These are phyloP conservation scores for Trichoderma gracile DNA, from an alignment of 2,329 filamentous ascomycete genomes.

Conservation along the genomic window DNA sequence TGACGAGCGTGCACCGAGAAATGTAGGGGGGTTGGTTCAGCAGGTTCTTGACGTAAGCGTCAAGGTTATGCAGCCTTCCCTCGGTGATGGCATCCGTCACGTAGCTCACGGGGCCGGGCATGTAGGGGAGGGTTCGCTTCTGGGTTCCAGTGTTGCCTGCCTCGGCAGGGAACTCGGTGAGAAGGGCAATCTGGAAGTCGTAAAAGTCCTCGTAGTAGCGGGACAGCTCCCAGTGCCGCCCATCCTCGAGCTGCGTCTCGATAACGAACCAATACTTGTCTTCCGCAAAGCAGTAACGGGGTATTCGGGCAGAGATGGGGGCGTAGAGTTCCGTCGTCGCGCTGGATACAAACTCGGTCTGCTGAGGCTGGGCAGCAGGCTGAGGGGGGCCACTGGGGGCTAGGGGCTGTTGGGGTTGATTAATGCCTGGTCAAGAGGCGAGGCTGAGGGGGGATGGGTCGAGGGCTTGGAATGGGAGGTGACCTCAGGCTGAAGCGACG, in stretches of 20 bases:
- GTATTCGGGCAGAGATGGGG: slow-evolving; percentile 81
- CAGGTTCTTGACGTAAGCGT: slow-evolving; percentile 93
- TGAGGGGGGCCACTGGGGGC: slow-evolving; percentile 31
- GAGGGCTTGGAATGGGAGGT: background rate
- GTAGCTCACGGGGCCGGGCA: slow-evolving; percentile 96
- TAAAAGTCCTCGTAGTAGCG: slow-evolving; percentile 99
- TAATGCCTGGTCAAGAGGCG: slow-evolving; percentile 14
- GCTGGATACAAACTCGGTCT: slow-evolving; percentile 41
- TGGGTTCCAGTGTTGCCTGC: slow-evolving; percentile 81
- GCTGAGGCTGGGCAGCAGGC: slow-evolving; percentile 43
- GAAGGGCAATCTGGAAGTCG: slow-evolving; percentile 93
- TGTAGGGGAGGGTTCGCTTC: slow-evolving; percentile 85
- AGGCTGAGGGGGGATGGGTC: background rate
- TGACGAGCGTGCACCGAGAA: slow-evolving; percentile 77
- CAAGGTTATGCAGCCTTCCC: slow-evolving; percentile 85
- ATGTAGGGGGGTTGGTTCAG: slow-evolving; percentile 83
- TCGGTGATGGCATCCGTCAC: slow-evolving; percentile 98
- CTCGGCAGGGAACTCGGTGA: slow-evolving; percentile 89
- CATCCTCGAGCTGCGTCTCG: slow-evolving; percentile 86
- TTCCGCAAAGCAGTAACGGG: slow-evolving; percentile 91
- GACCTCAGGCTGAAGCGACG: background rate
- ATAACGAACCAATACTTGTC: slow-evolving; percentile 96
- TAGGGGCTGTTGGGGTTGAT: slow-evolving; percentile 4
- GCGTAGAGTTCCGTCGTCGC: slow-evolving; percentile 63
- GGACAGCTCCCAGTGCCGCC: slow-evolving; percentile 87